Conservation (phyloP, 306 rosid species). For the Cicer cuneatum region DNA sequence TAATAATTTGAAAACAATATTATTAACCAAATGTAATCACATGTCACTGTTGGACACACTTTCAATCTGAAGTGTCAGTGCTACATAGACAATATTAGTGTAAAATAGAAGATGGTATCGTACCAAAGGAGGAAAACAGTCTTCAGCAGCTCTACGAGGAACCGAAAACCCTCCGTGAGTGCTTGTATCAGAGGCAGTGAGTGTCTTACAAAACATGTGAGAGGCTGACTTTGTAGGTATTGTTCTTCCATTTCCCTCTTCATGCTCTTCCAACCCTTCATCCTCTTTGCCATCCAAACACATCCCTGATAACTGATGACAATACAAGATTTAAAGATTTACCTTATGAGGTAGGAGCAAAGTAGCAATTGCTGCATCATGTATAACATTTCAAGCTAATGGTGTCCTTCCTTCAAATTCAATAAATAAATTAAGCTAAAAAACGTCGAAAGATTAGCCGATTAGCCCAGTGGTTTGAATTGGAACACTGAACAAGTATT, state of each 20-base stretch:
- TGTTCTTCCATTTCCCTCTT: slow-evolving; percentile 70
- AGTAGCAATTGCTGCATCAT: slow-evolving; percentile 12
- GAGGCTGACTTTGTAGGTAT: slow-evolving; percentile 82
- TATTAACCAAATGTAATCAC: too few species aligned
- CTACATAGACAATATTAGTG: neutral
- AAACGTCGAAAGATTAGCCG: neutral
- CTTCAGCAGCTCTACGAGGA: slow-evolving; percentile 98
- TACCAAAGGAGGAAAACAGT: slow-evolving; percentile 96
- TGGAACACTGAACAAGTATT: too few species aligned
- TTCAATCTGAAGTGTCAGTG: too few species aligned
- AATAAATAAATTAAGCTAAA: slow-evolving; percentile 10
- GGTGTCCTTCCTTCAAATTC: neutral
- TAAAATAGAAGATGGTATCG: slow-evolving; percentile 38
- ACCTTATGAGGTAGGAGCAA: neutral
- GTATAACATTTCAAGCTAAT: neutral
- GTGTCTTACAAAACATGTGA: slow-evolving; percentile 98
- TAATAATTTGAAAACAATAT: too few species aligned
- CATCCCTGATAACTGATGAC: slow-evolving; percentile 64
- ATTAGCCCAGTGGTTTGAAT: too few species aligned
- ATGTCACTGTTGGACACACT: too few species aligned
- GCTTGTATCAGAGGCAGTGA: slow-evolving; percentile 96
- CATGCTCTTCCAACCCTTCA: slow-evolving; percentile 69
- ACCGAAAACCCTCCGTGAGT: slow-evolving; percentile 98
- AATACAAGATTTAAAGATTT: slow-evolving; percentile 29
- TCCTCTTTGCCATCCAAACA: slow-evolving; percentile 65